Evolutionary conservation across 2,329 filamentous ascomycete species (phyloP).

Genomic region (Pseudogymnoascus sp.): DNA sequence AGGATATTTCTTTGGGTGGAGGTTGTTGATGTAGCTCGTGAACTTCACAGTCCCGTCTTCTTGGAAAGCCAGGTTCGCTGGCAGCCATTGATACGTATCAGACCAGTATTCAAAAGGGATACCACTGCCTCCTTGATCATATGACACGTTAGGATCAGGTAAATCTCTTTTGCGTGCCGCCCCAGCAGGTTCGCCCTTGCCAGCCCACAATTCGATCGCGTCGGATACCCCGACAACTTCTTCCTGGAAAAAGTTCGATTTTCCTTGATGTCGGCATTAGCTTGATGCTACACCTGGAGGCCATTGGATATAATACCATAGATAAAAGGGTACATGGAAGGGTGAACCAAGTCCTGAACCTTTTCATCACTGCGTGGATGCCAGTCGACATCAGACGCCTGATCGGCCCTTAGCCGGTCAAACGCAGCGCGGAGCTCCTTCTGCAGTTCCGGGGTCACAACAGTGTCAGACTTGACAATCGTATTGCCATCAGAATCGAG

Average conservation of each 20-base stretch:
- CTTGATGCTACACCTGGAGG: background rate
- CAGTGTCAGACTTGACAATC: conserved; percentile 48
- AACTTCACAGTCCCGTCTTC: conserved; percentile 24
- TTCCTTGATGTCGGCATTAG: background rate
- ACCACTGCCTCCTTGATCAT: background rate
- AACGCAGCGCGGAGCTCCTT: conserved; percentile 39
- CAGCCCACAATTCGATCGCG: conserved; percentile 23
- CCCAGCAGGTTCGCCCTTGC: conserved; percentile 23
- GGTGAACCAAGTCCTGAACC: conserved; percentile 58
- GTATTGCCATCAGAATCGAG: conserved; percentile 13
- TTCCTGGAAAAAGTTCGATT: conserved; percentile 14
- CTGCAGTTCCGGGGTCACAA: conserved; percentile 34
- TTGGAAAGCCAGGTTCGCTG: conserved; percentile 32
- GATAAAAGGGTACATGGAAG: conserved; percentile 55
- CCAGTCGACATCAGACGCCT: conserved; percentile 49
- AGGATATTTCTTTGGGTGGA: conserved; percentile 33
- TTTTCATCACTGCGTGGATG: conserved; percentile 50
- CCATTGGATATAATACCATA: conserved; percentile 34
- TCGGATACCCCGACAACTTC: conserved; percentile 20
- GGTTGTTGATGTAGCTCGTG: conserved; percentile 40
- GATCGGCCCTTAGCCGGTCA: conserved; percentile 43
- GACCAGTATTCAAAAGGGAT: conserved; percentile 23
- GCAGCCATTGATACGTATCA: conserved; percentile 39
- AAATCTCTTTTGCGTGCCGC: background rate
- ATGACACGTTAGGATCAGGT: background rate